These are phyloP conservation scores for Lagenaria siceraria DNA, from an alignment of 306 rosid species.

Conservation along the genomic window DNA sequence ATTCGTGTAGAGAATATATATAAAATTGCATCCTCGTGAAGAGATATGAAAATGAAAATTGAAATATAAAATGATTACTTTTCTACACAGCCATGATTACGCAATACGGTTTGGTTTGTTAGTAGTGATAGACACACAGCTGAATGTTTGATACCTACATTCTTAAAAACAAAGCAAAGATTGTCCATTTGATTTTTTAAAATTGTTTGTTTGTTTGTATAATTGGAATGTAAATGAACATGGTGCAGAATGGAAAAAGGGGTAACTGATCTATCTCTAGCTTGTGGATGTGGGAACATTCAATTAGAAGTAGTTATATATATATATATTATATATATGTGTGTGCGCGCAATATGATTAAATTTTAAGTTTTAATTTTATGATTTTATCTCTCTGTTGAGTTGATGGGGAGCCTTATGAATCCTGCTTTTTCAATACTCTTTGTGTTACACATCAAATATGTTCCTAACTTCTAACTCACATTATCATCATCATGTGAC, in stretches of 20 bases:
- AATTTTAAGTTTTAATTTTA: neutral
- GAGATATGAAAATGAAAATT: neutral
- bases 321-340: neutral
- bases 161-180: conserved; percentile 3
- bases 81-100: neutral
- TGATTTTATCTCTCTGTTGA: neutral
- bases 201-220: neutral
- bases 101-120: neutral
- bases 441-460: neutral
- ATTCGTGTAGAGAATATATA: neutral
- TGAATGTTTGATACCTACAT: neutral
- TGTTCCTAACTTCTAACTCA: neutral
- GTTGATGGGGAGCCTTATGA: neutral
- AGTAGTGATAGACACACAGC: neutral
- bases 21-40: neutral
- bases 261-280: neutral
- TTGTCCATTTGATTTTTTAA: neutral
- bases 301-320: neutral
- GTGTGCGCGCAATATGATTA: neutral
- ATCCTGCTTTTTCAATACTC: neutral
- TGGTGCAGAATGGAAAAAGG: neutral
- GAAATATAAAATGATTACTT: neutral
- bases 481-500: neutral
- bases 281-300: conserved; percentile 5
- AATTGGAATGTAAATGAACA: neutral